Evolutionary conservation across 805 yeast species (phyloP).

Genomic region (Lipomyces mesembrius): DNA sequence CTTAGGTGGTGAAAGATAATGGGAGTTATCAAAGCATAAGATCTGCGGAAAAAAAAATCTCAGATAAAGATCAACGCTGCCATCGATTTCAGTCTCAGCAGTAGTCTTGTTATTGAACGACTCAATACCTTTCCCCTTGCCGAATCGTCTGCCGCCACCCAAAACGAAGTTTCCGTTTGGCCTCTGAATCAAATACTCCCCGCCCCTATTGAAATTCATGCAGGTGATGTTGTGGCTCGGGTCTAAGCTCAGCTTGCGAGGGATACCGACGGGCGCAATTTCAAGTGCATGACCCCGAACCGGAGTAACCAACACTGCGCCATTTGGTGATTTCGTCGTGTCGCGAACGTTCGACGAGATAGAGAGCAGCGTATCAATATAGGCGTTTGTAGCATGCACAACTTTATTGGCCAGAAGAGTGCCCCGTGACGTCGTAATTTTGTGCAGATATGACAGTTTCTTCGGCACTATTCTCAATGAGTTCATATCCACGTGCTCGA

Average conservation of each 20-base stretch:
- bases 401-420: conserved; percentile 45
- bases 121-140: conserved; percentile 20
- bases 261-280: conserved; percentile 9
- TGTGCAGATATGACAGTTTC: conserved; percentile 18
- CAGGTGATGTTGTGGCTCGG: conserved; percentile 26
- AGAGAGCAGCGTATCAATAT: conserved; percentile 35
- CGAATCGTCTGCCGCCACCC: conserved; percentile 39
- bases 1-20: conserved; percentile 39
- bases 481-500: conserved; percentile 18
- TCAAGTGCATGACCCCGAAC: conserved; percentile 43
- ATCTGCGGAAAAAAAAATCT: conserved; percentile 30
- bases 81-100: conserved; percentile 41
- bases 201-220: conserved; percentile 31
- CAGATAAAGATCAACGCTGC: conserved; percentile 42
- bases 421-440: conserved; percentile 46
- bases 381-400: conserved; percentile 50
- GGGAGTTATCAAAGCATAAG: conserved; percentile 43
- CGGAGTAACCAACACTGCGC: conserved; percentile 37
- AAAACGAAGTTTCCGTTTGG: conserved; percentile 38
- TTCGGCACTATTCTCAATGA: conserved; percentile 25
- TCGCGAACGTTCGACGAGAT: conserved; percentile 17
- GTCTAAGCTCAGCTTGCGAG: conserved; percentile 18
- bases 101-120: neutral
- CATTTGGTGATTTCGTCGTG: conserved; percentile 1
- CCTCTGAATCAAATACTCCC: conserved; percentile 32